Evolutionary conservation across 257 asterid species (phyloP).

Genomic region (Plantago elongata): DNA sequence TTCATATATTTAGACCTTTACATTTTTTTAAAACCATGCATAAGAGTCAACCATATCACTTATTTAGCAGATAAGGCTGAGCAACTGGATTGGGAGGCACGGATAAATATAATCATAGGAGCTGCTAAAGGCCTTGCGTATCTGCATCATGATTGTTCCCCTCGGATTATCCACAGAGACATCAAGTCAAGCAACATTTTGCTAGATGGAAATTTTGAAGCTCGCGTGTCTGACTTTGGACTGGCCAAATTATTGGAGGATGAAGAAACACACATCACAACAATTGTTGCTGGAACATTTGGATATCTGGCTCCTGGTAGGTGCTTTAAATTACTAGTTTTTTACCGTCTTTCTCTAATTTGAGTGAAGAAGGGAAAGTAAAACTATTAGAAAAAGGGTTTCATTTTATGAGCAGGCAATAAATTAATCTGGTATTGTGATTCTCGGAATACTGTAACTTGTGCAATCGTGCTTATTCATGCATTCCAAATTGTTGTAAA

Average conservation of each 20-base stretch:
- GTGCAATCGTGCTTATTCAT: slow-evolving; percentile 6
- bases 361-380: neutral
- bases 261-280: slow-evolving; percentile 93
- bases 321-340: slow-evolving; percentile 14
- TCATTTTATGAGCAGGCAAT: slow-evolving; percentile 8
- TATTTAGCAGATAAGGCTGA: slow-evolving; percentile 56
- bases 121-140: slow-evolving; percentile 93
- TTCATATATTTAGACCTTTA: slow-evolving; percentile 5
- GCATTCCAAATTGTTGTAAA: neutral
- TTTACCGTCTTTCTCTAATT: slow-evolving; percentile 6
- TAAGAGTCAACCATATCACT: slow-evolving; percentile 3
- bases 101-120: slow-evolving; percentile 77
- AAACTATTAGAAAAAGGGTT: slow-evolving; percentile 6
- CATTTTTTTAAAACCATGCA: slow-evolving; percentile 4
- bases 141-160: slow-evolving; percentile 95
- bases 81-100: slow-evolving; percentile 89
- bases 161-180: slow-evolving; percentile 90
- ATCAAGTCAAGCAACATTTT: slow-evolving; percentile 91
- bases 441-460: neutral
- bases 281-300: slow-evolving; percentile 96
- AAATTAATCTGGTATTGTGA: neutral
- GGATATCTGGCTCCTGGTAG: slow-evolving; percentile 97
- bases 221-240: slow-evolving; percentile 94
- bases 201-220: slow-evolving; percentile 83
- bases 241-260: slow-evolving; percentile 87